phyloP scores from a whole-genome alignment of 2,329 filamentous ascomycete species.

The Colletotrichum phormii region DNA sequence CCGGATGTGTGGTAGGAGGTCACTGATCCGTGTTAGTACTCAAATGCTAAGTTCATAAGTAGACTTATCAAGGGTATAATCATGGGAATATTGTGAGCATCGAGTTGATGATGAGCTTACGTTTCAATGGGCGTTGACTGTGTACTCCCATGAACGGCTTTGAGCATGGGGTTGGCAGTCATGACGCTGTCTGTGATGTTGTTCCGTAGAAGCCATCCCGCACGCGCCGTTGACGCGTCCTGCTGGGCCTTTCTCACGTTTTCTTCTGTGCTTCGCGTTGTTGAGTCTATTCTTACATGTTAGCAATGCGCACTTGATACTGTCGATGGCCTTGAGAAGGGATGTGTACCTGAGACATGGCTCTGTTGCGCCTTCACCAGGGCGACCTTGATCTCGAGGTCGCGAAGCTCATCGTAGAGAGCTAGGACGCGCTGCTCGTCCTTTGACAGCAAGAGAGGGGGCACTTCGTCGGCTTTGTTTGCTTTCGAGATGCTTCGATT shows the following conservation, averaged over 20 bases:
- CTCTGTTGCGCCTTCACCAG: slow-evolving; percentile 67
- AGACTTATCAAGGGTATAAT: neutral
- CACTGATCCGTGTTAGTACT: slow-evolving; percentile 56
- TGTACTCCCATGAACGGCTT: slow-evolving; percentile 78
- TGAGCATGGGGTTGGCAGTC: slow-evolving; percentile 79
- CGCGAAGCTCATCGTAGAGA: slow-evolving; percentile 77
- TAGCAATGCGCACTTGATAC: neutral
- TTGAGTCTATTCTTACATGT: neutral
- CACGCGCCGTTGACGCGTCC: slow-evolving; percentile 76
- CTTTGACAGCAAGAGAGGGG: slow-evolving; percentile 68
- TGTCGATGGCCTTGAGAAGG: too few relatives aligned
- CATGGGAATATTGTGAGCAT: neutral
- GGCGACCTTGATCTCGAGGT: slow-evolving; percentile 78
- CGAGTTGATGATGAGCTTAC: slow-evolving; percentile 54
- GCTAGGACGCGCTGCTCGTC: slow-evolving; percentile 75
- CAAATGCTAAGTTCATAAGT: neutral
- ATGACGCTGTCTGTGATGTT: slow-evolving; percentile 76
- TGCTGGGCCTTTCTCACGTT: slow-evolving; percentile 67
- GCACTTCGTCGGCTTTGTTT: slow-evolving; percentile 47
- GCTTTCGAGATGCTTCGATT: slow-evolving; percentile 3
- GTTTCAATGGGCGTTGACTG: slow-evolving; percentile 75
- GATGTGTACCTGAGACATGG: slow-evolving; percentile 48
- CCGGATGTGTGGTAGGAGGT: slow-evolving; percentile 74
- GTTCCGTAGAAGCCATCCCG: slow-evolving; percentile 76
- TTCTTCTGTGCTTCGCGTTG: slow-evolving; percentile 10